Percentiles rank a stretch among this genome's conserved stretches.
phyloP scores from a whole-genome alignment of 2,329 filamentous ascomycete species.

The Nemania diffusa region DNA sequence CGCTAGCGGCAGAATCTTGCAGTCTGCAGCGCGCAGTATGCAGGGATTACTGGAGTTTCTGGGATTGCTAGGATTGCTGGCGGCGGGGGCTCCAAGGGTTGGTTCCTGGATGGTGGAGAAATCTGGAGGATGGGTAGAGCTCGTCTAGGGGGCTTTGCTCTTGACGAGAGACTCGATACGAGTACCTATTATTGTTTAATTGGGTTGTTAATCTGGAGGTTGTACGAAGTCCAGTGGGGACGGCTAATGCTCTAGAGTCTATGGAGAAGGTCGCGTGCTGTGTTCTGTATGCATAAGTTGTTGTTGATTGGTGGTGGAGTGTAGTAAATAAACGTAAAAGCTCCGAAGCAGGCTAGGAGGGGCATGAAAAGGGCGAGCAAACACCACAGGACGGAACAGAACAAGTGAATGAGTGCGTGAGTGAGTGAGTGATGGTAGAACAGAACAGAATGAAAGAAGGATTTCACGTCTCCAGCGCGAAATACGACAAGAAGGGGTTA shows the following conservation, averaged over 20 bases:
- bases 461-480: background rate
- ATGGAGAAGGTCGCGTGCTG: background rate
- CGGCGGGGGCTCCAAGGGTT: background rate
- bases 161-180: slow-evolving; percentile 1
- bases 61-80: background rate
- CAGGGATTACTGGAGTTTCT: background rate
- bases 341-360: background rate
- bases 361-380: background rate
- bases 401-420: background rate
- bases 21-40: slow-evolving; percentile 21
- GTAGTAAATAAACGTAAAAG: background rate
- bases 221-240: background rate
- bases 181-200: background rate
- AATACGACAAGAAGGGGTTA: slow-evolving; percentile 8
- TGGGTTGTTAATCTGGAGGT: background rate
- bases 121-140: slow-evolving; percentile 8
- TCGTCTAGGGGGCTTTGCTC: slow-evolving; percentile 14
- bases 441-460: background rate
- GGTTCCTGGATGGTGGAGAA: slow-evolving; percentile 7
- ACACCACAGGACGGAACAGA: background rate
- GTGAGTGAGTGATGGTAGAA: background rate
- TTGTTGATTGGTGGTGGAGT: background rate
- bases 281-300: too few species aligned
- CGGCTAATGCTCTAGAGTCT: background rate
- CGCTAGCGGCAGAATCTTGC: slow-evolving; percentile 11